Conservation (phyloP, 208 protist genomes). For the Crithidia expoeki region DNA sequence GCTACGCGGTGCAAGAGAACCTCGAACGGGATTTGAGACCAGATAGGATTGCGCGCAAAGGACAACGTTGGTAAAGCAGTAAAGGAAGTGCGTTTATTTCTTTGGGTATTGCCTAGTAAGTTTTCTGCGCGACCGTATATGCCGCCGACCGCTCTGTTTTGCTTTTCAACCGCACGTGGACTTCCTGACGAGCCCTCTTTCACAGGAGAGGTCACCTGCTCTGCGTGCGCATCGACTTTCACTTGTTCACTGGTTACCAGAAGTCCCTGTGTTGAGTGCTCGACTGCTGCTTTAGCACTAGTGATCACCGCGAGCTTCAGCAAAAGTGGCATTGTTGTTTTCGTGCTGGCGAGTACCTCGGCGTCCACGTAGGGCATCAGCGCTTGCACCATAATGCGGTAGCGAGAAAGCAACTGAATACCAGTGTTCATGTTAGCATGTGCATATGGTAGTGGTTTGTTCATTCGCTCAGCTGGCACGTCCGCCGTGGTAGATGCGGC, state of each 20-base stretch:
- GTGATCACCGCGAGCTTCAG: conserved; percentile 10
- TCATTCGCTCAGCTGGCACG: too few species aligned
- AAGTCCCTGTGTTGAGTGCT: conserved; percentile 7
- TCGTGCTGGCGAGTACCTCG: conserved; percentile 6
- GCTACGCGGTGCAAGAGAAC: conserved; percentile 37
- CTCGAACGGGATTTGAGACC: conserved; percentile 24
- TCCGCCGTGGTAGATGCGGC: too few species aligned
- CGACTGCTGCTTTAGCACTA: conserved; percentile 15
- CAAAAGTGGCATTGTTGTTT: background rate
- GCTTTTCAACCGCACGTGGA: too few species aligned
- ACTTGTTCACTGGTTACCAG: too few species aligned
- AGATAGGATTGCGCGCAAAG: conserved; percentile 1
- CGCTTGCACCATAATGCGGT: background rate
- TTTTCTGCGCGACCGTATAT: too few species aligned
- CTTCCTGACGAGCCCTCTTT: too few species aligned
- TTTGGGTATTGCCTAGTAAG: too few species aligned
- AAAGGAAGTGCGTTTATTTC: background rate
- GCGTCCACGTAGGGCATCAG: conserved; percentile 31
- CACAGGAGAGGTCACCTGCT: too few species aligned
- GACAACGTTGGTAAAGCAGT: background rate
- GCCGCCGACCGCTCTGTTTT: too few species aligned
- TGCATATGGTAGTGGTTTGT: background rate
- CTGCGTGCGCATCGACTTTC: too few species aligned
- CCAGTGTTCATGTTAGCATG: background rate
- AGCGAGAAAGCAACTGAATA: background rate